Conservation (phyloP, 371 early-diverging fungal species). For the Apophysomyces sp. region DNA sequence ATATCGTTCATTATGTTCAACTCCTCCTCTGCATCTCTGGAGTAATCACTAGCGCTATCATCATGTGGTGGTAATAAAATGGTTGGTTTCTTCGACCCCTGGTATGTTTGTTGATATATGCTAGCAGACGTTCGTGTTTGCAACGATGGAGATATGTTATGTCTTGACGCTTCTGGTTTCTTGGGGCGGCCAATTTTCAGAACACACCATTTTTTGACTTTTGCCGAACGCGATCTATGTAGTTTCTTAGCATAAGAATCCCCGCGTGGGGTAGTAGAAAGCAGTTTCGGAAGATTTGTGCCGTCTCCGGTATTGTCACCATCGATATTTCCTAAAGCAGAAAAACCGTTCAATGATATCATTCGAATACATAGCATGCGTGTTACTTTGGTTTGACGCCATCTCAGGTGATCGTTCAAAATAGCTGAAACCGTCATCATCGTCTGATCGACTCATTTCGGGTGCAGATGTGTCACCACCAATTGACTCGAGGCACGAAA, state of each 20-base stretch:
- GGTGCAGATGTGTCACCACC: background rate
- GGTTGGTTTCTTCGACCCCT: conserved; percentile 30
- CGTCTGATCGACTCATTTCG: background rate
- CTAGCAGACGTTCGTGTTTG: conserved; percentile 7
- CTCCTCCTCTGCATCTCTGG: conserved; percentile 3
- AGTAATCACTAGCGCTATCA: background rate
- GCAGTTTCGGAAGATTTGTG: background rate
- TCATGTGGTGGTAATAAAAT: conserved; percentile 35
- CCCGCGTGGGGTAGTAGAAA: background rate
- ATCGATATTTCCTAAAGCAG: background rate
- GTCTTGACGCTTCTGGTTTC: background rate
- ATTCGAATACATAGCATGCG: background rate
- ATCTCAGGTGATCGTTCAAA: conserved; percentile 2
- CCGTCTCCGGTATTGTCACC: background rate
- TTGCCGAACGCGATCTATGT: conserved; percentile 48
- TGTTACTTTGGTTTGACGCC: background rate
- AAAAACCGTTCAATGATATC: background rate
- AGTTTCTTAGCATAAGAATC: conserved; percentile 31
- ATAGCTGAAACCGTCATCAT: background rate
- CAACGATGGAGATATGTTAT: background rate
- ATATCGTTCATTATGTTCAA: conserved; percentile 18
- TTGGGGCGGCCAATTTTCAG: background rate
- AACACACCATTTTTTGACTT: conserved; percentile 39
- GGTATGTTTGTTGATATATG: conserved; percentile 7
- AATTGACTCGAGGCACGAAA: background rate